These are phyloP conservation scores for Botrytis pseudocinerea DNA, from an alignment of 2,329 filamentous ascomycete species.

Conservation along the genomic window DNA sequence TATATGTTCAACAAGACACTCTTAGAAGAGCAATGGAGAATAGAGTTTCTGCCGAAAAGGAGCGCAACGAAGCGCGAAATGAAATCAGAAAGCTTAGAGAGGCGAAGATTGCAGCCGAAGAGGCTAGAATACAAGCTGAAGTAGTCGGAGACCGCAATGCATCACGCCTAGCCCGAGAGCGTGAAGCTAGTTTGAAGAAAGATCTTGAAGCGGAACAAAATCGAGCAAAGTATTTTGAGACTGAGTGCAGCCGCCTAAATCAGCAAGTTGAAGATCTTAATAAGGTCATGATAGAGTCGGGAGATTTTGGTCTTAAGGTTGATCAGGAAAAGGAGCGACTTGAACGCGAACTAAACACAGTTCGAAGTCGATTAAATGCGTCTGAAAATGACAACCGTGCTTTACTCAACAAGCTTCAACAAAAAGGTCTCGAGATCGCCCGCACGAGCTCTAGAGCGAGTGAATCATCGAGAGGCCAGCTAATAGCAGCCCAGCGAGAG, in stretches of 20 bases:
- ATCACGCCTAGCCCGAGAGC: constrained; percentile 75
- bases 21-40: constrained; percentile 83
- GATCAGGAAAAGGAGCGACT: constrained; percentile 93
- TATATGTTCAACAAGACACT: constrained; percentile 93
- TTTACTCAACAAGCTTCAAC: constrained; percentile 94
- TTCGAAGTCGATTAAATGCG: constrained; percentile 84
- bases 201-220: constrained; percentile 80
- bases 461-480: constrained; percentile 77
- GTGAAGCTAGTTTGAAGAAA: constrained; percentile 72
- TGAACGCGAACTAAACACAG: constrained; percentile 85
- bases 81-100: constrained; percentile 82
- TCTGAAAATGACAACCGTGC: constrained; percentile 96
- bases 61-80: constrained; percentile 83
- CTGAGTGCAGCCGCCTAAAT: constrained; percentile 74
- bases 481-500: constrained; percentile 76
- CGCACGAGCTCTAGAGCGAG: constrained; percentile 82
- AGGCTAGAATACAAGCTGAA: constrained; percentile 81
- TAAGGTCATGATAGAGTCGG: constrained; percentile 83
- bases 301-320: constrained; percentile 83
- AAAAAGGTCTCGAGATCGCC: constrained; percentile 95
- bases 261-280: constrained; percentile 82
- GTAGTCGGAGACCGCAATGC: constrained; percentile 76
- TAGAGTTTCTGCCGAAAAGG: constrained; percentile 75
- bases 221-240: constrained; percentile 75
- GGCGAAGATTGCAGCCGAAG: constrained; percentile 82